phyloP scores from a whole-genome alignment of 1,284 basidiomycete species.

The Melampsora allii-populina region DNA sequence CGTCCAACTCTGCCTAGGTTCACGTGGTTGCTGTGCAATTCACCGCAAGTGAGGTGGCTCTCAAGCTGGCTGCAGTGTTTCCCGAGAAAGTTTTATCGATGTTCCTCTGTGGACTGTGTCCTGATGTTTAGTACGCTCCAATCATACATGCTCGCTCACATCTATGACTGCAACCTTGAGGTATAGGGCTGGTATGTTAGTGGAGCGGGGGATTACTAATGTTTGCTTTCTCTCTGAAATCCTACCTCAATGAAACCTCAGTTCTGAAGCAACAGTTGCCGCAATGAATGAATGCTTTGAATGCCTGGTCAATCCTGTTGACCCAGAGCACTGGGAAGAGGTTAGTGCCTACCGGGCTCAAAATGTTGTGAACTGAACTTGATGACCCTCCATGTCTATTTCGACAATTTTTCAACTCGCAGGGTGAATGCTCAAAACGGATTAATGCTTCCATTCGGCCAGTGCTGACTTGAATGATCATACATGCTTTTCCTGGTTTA shows the following conservation, averaged over 20 bases:
- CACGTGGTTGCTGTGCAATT: conserved; percentile 2
- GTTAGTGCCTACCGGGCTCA: not conserved
- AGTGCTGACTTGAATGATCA: no score
- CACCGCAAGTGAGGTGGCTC: conserved; percentile 3
- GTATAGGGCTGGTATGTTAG: no score
- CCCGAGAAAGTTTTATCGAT: not conserved
- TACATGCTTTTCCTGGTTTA: not conserved
- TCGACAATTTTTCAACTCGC: no score
- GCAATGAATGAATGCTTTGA: not conserved
- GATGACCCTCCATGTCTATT: no score
- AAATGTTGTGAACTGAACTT: no score
- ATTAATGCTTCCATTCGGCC: no score
- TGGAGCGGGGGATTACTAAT: no score
- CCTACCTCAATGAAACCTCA: not conserved
- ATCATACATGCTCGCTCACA: no score
- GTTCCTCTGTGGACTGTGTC: not conserved
- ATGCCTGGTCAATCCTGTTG: not conserved
- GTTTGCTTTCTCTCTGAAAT: no score
- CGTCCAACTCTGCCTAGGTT: not conserved
- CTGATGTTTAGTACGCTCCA: not conserved
- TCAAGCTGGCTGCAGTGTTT: conserved; percentile 1
- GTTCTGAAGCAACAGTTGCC: not conserved
- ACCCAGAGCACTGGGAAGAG: not conserved
- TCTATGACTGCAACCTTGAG: no score
- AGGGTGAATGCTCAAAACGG: not conserved